A percentile compares a stretch with the other conserved stretches of the same genome.
Conservation (phyloP, 306 rosid genomes). For the Medicago arabica region DNA sequence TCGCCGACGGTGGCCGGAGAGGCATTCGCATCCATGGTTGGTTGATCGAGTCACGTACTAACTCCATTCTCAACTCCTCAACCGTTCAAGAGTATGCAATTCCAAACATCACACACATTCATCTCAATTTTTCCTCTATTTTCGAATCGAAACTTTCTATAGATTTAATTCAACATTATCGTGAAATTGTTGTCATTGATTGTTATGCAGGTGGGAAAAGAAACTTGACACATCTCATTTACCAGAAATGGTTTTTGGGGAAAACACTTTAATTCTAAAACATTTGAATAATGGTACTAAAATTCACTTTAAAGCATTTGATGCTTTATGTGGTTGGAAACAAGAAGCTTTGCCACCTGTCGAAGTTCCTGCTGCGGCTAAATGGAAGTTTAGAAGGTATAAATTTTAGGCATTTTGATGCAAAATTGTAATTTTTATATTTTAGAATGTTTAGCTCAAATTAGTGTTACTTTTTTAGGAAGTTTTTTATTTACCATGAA, state of each 20-base stretch:
- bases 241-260: constrained; percentile 99
- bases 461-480: constrained; percentile 8
- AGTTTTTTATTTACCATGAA: constrained; percentile 6
- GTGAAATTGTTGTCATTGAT: constrained; percentile 4
- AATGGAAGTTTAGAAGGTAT: constrained; percentile 94
- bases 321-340: constrained; percentile 93
- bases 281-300: constrained; percentile 72
- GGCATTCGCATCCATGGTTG: constrained; percentile 87
- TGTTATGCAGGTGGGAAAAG: constrained; percentile 76
- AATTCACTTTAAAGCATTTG: constrained; percentile 87
- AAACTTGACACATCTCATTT: constrained; percentile 83
- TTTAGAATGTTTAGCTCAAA: constrained; percentile 19
- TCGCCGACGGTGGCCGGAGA: constrained; percentile 64
- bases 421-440: constrained; percentile 5
- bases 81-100: constrained; percentile 52
- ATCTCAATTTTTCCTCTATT: constrained; percentile 30
- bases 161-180: not conserved
- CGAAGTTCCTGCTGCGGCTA: constrained; percentile 96
- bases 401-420: constrained; percentile 21
- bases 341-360: constrained; percentile 94
- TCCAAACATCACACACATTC: not conserved
- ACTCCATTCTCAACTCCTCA: constrained; percentile 79
- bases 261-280: constrained; percentile 68
- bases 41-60: constrained; percentile 77
- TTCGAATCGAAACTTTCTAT: not conserved